Base-by-base conservation (phyloP, 1,284 basidiomycete species). In the Coniophora puteana region DNA sequence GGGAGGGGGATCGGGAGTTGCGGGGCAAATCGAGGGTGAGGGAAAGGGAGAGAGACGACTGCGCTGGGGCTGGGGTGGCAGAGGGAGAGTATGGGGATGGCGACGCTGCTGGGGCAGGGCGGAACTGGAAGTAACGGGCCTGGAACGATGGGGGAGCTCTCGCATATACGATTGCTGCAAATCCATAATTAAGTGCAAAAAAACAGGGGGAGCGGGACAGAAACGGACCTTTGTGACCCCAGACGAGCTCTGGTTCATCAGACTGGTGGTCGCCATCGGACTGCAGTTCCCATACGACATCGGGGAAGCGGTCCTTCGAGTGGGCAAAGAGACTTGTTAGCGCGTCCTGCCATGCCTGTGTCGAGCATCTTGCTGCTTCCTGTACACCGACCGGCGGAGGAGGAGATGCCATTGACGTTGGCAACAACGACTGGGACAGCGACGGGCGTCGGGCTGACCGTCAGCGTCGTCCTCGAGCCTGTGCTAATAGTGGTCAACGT, bases 101-200 rank as follows among this genome's bases (percentile, higher is more conserved):
- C 8, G 80, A 80, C 12, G 72, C 54, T 14, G 72, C 61, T 20
- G 71, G 72, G 50, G 74, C 67, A 38, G 78, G 80, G 45, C 77
- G 72, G 59, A 84, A 80, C 3, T 81, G 79, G 59, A 93, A 93
- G 55, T 92, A 93, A 25, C 87, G 75, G 23, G 78, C 78, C 64
- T 93, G 86, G 67, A 93, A 92, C 34, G 78, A 81, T 18, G 88
- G 85, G 4, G 91, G 89, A 17, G 94, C 93, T 47, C 94, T 83
- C 33, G 93, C 92, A 51, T 97, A 97, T 1, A 98, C 83, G 52
- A 98, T 84, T 27, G 92, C 93, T 93, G 51, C 18, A 31, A 24
- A 18, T 20, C 34, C 14, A 18, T 14, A 27, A n/a, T n/a, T n/a
- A n/a, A n/a, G n/a, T n/a, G 47, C 20, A 47, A 38, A 17, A 32